These are phyloP conservation scores for Metschnikowia colocasiae DNA, from an alignment of 805 yeast species.

Conservation along the genomic window DNA sequence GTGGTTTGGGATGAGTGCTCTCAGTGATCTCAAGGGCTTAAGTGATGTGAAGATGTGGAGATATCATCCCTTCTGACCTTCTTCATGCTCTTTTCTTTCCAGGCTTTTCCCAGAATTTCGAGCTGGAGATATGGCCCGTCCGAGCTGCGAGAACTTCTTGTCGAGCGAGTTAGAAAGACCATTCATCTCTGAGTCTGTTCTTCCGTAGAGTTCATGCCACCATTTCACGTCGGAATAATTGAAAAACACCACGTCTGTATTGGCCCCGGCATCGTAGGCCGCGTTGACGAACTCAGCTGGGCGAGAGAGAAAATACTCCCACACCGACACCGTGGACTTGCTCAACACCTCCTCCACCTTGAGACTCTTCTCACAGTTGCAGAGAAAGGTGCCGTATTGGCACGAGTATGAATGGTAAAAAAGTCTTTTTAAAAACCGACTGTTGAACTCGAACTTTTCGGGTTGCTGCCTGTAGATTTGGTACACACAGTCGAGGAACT, in stretches of 20 bases:
- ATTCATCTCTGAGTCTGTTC: conserved; percentile 57
- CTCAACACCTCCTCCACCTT: conserved; percentile 34
- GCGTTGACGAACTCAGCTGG: conserved; percentile 62
- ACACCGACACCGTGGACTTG: conserved; percentile 66
- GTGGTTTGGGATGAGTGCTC: no score
- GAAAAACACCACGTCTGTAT: conserved; percentile 47
- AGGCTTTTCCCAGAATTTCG: no score
- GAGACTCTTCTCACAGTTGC: conserved; percentile 65
- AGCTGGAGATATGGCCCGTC: not conserved
- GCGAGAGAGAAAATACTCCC: conserved; percentile 90
- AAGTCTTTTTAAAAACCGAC: conserved; percentile 77
- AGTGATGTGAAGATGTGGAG: no score
- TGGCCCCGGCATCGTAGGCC: conserved; percentile 34
- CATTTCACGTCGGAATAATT: conserved; percentile 63
- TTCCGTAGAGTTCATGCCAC: conserved; percentile 87
- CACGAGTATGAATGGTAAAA: conserved; percentile 89
- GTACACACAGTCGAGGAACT: conserved; percentile 84
- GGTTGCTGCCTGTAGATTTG: conserved; percentile 76
- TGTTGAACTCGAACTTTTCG: conserved; percentile 76
- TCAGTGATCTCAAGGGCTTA: no score
- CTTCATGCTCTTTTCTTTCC: no score
- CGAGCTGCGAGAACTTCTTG: conserved; percentile 36
- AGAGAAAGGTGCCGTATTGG: conserved; percentile 88
- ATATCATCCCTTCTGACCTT: no score
- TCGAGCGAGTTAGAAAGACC: conserved; percentile 33